Evolutionary conservation across 192 early-diverging fungal genomes (phyloP).

Genomic region (Linnemannia hyalina): DNA sequence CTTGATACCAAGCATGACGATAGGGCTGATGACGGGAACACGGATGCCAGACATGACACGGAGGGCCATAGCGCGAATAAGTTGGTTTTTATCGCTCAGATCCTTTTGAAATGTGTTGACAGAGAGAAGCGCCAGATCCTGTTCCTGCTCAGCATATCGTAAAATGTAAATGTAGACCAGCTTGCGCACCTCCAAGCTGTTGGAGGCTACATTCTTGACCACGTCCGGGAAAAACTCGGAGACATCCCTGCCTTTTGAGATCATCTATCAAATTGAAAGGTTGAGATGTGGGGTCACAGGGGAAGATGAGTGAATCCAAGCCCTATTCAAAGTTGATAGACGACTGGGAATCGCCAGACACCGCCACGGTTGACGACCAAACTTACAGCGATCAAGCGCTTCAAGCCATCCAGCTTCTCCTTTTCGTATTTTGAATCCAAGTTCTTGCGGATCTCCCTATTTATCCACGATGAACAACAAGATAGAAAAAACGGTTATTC

Average conservation of each 20-base stretch:
- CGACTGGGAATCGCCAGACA: background rate
- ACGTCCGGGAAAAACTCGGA: slow-evolving; percentile 94
- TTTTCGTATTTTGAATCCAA: slow-evolving; percentile 88
- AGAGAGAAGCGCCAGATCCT: slow-evolving; percentile 93
- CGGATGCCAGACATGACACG: slow-evolving; percentile 96
- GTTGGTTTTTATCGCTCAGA: slow-evolving; percentile 90
- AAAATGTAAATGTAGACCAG: slow-evolving; percentile 97
- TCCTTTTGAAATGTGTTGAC: slow-evolving; percentile 99
- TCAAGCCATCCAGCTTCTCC: slow-evolving; percentile 94
- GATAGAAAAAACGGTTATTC: background rate
- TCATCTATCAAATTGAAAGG: slow-evolving; percentile 67
- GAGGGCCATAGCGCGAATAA: slow-evolving; percentile 95
- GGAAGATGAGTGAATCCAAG: background rate
- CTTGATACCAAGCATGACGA: slow-evolving; percentile 92
- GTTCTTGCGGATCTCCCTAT: slow-evolving; percentile 76
- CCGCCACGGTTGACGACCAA: background rate
- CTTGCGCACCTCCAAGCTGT: slow-evolving; percentile 89
- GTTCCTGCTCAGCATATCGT: slow-evolving; percentile 96
- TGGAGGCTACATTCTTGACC: slow-evolving; percentile 97
- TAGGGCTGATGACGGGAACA: slow-evolving; percentile 91
- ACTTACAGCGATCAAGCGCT: slow-evolving; percentile 88
- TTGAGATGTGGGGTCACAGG: background rate
- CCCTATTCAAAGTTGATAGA: background rate
- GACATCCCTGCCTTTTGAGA: slow-evolving; percentile 92
- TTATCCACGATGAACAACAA: background rate